Base-by-base conservation (phyloP, 495 filamentous ascomycete species). In the Chlorociboria aeruginascens region DNA sequence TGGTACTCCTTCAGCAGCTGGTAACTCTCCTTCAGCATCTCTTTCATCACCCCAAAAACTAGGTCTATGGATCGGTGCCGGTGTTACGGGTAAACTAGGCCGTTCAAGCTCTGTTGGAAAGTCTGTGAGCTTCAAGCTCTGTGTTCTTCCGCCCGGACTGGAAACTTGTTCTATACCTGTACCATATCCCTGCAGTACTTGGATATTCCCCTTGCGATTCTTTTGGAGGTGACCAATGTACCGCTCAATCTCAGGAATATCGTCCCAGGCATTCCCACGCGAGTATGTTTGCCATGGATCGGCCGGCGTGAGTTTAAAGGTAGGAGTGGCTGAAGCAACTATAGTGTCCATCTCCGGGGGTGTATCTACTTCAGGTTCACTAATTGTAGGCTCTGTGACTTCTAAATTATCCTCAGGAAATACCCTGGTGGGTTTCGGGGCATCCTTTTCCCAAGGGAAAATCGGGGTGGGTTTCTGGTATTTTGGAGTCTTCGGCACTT, bases 1-100 rank as follows among this genome's bases (percentile, higher is more conserved):
- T 49, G 86, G 85, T 46, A 94, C 86, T 39, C 86, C 86, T 64
- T 83, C 79, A 16, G 87, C 89, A 44, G 65, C 64, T 41, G 85
- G 83, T 46, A 93, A 69, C 50, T 73, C 69, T 46, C 69, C 74
- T 40, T 70, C 63, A 14, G 63, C 71, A 40, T 79, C 70, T 49
- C 69, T 66, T 36, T 73, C 74, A 28, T 68, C 63, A 39, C 66
- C 68, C 67, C 69, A 78, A 50, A 74, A 71, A 32, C 59, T 67
- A 38, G 69, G 65, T 51, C 77, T 66, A 29, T 77, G 69, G 49
- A 86, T 74, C 3, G 88, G 86, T 1, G 85, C 85, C 2, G 89
- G 89, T 10, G 89, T 95, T 25, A 95, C 88, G 13, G 89, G 87
- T n/a, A 95, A 72, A 56, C 84, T 89, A 36, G 89, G 89, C 13